phyloP scores from a whole-genome alignment of 1,284 basidiomycete genomes.

The Apiotrichum montevideense region DNA sequence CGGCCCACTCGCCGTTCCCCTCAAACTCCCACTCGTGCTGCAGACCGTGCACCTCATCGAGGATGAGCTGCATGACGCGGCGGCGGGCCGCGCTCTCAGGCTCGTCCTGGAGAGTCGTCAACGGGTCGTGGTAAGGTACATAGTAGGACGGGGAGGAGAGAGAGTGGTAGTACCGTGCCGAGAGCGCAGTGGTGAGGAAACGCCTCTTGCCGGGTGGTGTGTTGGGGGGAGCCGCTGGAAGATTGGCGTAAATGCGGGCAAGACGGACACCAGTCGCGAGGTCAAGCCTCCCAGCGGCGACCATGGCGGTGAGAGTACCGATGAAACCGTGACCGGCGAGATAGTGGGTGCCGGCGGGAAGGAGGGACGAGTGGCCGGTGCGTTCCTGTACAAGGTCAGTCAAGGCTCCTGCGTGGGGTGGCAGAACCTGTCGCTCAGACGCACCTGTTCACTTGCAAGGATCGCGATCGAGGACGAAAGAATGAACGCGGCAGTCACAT shows the following conservation, averaged over 20 bases:
- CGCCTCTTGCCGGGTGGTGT: slow-evolving; percentile 13
- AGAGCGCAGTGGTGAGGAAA: slow-evolving; percentile 40
- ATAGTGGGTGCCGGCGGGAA: slow-evolving; percentile 38
- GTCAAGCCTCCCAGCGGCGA: slow-evolving; percentile 41
- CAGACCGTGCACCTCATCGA: slow-evolving; percentile 41
- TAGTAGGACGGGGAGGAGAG: slow-evolving; percentile 34
- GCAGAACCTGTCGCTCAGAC: slow-evolving; percentile 3
- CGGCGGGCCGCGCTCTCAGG: slow-evolving; percentile 25
- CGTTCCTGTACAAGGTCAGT: slow-evolving; percentile 23
- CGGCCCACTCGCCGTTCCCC: slow-evolving; percentile 41
- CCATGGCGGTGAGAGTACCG: slow-evolving; percentile 43
- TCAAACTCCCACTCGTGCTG: slow-evolving; percentile 34
- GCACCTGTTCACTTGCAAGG: slow-evolving; percentile 40
- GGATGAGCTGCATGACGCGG: slow-evolving; percentile 42
- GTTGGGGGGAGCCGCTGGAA: slow-evolving; percentile 28
- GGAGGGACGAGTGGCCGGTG: slow-evolving; percentile 22
- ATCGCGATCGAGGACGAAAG: slow-evolving; percentile 44
- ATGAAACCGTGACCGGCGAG: slow-evolving; percentile 46
- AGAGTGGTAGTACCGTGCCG: slow-evolving; percentile 41
- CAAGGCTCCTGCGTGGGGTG: too few relatives aligned
- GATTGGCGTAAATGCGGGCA: slow-evolving; percentile 37
- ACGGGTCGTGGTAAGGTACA: slow-evolving; percentile 24
- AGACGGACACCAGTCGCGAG: slow-evolving; percentile 41
- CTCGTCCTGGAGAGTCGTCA: slow-evolving; percentile 17
- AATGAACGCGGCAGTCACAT: slow-evolving; percentile 45